Evolutionary conservation across 2,329 filamentous ascomycete genomes (phyloP).

Genomic region (Ophiostoma sp.): DNA sequence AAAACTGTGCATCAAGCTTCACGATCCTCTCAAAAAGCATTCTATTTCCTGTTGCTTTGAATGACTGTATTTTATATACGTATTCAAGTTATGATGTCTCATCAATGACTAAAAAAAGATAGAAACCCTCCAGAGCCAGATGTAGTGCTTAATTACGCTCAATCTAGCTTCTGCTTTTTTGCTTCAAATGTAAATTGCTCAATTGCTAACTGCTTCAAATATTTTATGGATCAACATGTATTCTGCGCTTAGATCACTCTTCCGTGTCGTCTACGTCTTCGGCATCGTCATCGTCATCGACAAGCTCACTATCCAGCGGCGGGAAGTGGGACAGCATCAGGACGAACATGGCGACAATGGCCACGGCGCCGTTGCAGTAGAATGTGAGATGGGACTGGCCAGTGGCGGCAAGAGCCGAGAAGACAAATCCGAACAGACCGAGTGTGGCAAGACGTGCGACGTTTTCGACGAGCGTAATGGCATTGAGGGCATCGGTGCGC

Average conservation of each 20-base stretch:
- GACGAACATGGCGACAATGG: constrained; percentile 42
- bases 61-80: not conserved
- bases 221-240: not conserved
- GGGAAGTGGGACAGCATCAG: constrained; percentile 43
- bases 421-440: constrained; percentile 62
- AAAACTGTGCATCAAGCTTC: not conserved
- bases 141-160: not conserved
- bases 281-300: constrained; percentile 28
- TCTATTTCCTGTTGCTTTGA: not conserved
- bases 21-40: not conserved
- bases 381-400: constrained; percentile 60
- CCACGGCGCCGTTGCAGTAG: constrained; percentile 59
- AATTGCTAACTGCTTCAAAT: not conserved
- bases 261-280: constrained; percentile 2
- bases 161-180: not conserved
- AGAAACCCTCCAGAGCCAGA: not conserved
- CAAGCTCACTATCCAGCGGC: constrained; percentile 35
- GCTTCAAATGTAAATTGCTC: not conserved
- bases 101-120: not conserved
- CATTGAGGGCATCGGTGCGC: constrained; percentile 61
- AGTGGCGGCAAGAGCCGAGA: constrained; percentile 56
- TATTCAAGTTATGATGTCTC: not conserved
- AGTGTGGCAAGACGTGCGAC: constrained; percentile 59
- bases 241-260: not conserved
- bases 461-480: constrained; percentile 65